A percentile compares a stretch with the other conserved stretches of the same genome.
phyloP scores from a whole-genome alignment of 768 basidiomycete species.

The Rhizopogon vulgaris region DNA sequence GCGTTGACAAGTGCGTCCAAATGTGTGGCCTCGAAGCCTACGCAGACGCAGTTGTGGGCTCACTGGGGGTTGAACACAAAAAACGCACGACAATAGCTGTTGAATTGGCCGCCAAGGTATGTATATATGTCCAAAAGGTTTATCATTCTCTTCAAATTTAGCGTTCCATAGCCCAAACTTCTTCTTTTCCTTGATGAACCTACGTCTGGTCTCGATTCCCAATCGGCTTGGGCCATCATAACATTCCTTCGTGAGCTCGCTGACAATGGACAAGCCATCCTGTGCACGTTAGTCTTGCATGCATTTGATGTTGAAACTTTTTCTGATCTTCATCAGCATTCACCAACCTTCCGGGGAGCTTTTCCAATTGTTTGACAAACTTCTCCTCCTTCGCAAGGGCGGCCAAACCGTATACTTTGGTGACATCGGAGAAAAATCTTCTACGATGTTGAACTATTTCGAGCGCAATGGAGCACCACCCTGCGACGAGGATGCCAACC shows the following conservation, averaged over 20 bases:
- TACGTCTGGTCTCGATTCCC: constrained; percentile 82
- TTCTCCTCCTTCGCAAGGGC: constrained; percentile 72
- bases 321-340: constrained; percentile 25
- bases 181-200: constrained; percentile 88
- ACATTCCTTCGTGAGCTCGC: constrained; percentile 71
- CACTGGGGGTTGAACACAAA: constrained; percentile 62
- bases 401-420: constrained; percentile 66
- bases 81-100: constrained; percentile 87
- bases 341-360: constrained; percentile 74
- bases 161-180: constrained; percentile 50
- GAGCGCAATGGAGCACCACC: constrained; percentile 56
- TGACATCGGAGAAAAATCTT: constrained; percentile 59
- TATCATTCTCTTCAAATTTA: not conserved
- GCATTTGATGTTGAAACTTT: not conserved
- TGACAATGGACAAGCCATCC: constrained; percentile 76
- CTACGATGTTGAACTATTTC: constrained; percentile 70
- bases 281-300: constrained; percentile 67
- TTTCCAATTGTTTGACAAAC: constrained; percentile 74
- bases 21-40: constrained; percentile 61
- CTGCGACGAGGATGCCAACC: constrained; percentile 69
- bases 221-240: constrained; percentile 81
- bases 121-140: not conserved
- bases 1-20: constrained; percentile 49
- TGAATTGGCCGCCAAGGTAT: constrained; percentile 72
- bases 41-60: constrained; percentile 64